These are phyloP conservation scores for Dujonia santamariae DNA, from an alignment of 1,139 yeast species.

Conservation along the genomic window DNA sequence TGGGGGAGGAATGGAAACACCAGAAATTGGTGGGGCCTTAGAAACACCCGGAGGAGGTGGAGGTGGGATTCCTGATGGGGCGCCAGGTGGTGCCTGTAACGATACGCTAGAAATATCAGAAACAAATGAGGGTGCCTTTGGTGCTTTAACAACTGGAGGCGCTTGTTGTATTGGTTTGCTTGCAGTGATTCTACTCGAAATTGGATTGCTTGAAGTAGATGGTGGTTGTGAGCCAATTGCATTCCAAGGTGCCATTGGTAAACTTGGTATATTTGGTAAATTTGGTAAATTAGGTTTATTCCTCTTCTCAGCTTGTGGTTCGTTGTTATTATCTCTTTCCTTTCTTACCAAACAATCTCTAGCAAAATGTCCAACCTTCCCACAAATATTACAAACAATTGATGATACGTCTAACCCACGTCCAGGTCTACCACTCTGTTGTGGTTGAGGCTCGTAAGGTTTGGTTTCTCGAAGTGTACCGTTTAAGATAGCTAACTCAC, in stretches of 20 bases:
- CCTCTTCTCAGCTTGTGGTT: slow-evolving; percentile 4
- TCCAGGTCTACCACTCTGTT: slow-evolving; percentile 16
- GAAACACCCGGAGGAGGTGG: slow-evolving; percentile 12
- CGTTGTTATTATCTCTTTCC: slow-evolving; percentile 1
- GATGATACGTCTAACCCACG: slow-evolving; percentile 46
- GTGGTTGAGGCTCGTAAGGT: slow-evolving; percentile 66
- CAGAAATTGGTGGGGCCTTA: slow-evolving; percentile 13
- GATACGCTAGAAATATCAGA: not conserved
- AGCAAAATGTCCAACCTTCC: slow-evolving; percentile 81
- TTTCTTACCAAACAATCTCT: slow-evolving; percentile 64
- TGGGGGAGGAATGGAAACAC: slow-evolving; percentile 22
- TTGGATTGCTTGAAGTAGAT: not conserved
- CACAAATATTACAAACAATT: slow-evolving; percentile 76
- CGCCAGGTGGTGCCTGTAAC: not conserved
- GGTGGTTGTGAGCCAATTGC: not conserved
- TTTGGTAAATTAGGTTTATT: slow-evolving; percentile 4
- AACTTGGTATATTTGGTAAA: slow-evolving; percentile 1
- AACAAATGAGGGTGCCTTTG: slow-evolving; percentile 4
- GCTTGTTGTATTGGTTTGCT: not conserved
- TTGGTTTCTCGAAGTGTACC: slow-evolving; percentile 87
- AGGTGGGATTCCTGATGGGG: slow-evolving; percentile 12
- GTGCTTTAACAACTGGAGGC: not conserved
- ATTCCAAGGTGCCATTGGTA: slow-evolving; percentile 5
- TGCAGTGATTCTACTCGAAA: not conserved
- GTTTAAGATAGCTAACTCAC: slow-evolving; percentile 89